These are phyloP conservation scores for Colletotrichum simmondsii DNA, from an alignment of 2,329 filamentous ascomycete species.

Conservation along the genomic window DNA sequence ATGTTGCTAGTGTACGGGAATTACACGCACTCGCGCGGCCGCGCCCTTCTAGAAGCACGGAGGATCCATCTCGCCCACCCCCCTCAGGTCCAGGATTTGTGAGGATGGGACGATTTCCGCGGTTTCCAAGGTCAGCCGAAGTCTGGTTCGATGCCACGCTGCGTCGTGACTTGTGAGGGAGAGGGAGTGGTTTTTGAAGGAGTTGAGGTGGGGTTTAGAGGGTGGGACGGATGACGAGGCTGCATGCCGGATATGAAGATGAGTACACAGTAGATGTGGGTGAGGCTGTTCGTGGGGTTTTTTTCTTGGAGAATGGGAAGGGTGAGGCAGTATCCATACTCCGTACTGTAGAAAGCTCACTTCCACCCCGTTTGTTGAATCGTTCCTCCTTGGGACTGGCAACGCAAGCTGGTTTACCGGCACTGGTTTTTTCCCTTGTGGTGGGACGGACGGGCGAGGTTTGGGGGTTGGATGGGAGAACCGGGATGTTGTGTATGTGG, in stretches of 20 bases:
- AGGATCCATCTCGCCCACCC: background rate
- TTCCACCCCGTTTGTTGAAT: background rate
- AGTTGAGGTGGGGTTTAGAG: background rate
- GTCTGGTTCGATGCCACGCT: background rate
- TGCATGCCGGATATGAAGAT: background rate
- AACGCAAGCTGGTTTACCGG: background rate
- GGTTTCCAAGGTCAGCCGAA: background rate
- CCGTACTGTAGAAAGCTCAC: too few relatives aligned
- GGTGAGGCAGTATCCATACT: too few relatives aligned
- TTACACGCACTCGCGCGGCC: background rate
- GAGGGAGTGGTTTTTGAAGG: background rate
- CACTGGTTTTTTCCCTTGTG: background rate
- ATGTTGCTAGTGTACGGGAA: background rate
- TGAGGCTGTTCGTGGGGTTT: background rate
- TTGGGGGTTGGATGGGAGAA: background rate
- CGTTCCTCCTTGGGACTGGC: background rate
- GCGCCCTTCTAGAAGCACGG: conserved; percentile 24
- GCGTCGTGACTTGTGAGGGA: too few relatives aligned
- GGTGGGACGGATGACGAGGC: background rate
- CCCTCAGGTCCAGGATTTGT: background rate
- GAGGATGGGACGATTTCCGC: conserved; percentile 2
- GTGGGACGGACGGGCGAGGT: background rate
- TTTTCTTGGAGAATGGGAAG: background rate
- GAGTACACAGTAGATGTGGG: background rate
- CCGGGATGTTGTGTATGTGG: background rate